A percentile compares a stretch with the other conserved stretches of the same genome.
Conservation (phyloP, 2,329 filamentous ascomycete species). For the Verticillium zaregamsianum region DNA sequence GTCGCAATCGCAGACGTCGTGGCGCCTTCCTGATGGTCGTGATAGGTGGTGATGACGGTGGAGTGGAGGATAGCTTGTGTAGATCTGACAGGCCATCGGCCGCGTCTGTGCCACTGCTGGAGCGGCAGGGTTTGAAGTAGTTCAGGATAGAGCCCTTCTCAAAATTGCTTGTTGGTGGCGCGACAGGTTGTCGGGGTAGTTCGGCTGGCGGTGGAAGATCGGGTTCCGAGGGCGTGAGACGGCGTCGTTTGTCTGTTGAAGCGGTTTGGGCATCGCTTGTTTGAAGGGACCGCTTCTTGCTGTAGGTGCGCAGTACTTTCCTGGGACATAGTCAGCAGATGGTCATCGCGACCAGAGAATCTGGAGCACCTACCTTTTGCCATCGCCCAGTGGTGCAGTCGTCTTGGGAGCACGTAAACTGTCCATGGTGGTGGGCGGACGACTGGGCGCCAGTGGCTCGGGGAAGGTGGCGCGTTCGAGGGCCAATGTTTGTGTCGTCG, state of each 20-base stretch:
- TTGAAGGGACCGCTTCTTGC: background rate
- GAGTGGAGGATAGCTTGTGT: conserved; percentile 14
- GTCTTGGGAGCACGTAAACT: too few species aligned
- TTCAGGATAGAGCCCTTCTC: conserved; percentile 32
- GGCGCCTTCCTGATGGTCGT: conserved; percentile 8
- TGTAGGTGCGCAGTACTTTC: conserved; percentile 1
- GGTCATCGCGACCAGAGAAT: too few species aligned
- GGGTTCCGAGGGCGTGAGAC: conserved; percentile 16
- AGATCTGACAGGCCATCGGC: conserved; percentile 8
- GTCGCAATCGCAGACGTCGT: conserved; percentile 11
- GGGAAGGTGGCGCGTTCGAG: too few species aligned
- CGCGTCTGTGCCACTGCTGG: conserved; percentile 5
- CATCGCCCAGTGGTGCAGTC: too few species aligned
- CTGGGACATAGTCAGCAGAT: background rate
- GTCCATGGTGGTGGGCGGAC: too few species aligned
- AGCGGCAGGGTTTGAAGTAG: conserved; percentile 32
- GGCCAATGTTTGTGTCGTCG: too few species aligned
- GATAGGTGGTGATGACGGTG: conserved; percentile 16
- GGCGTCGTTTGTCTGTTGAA: conserved; percentile 11
- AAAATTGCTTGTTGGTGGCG: conserved; percentile 7
- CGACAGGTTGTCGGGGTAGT: background rate
- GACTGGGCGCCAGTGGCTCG: too few species aligned
- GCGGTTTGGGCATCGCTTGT: background rate
- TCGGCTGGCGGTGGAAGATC: background rate
- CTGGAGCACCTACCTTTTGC: too few species aligned